Evolutionary conservation across 306 rosid species (phyloP), one percentile per base, ranked within the genome.

Genomic region (Quercus cerris): DNA sequence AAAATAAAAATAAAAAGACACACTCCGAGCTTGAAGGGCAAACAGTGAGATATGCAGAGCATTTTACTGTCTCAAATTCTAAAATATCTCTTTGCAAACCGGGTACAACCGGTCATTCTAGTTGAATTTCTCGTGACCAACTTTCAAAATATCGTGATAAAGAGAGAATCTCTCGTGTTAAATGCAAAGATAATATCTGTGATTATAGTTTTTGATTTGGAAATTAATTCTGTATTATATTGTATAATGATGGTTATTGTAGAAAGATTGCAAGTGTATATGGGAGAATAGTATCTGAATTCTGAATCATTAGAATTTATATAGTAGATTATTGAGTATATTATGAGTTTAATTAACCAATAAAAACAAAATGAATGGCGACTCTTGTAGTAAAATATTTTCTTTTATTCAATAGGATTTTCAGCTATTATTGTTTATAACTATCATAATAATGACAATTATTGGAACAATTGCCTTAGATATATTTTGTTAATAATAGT

Each of bases 1-100:
- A 31, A 4, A 31, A 31, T 0, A 22, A 31, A 33, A 33, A 25
- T 0, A 22, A 31, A 33, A 33, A 25, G 58, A 28, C n/a, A 71
- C 51, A 22, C 72, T 68, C 78, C 87, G 57, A 76, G 38, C 82
- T 57, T 69, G 46, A 73, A 76, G 79, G 74, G 80, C 46, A 31
- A 81, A 59, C 77, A 75, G 33, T 58, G 70, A 84, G 70, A 87
- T 81, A 82, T 68, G 62, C 31, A 18, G 80, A 69, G 58, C 46
- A 41, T 8, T 74, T 78, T 59, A 68, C 72, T 54, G 58, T 71
- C 70, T 28, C 67, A 55, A 71, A 57, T 75, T 86, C 84, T 78
- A 41, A 41, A 41, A 25, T 81, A 82, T 67, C 71, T 33, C 38
- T 73, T 79, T 76, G 70, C 73, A 76, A 56, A 25, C 12, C 71